Base-by-base conservation (phyloP, 2,329 filamentous ascomycete genomes). In the Epichloe sibirici region DNA sequence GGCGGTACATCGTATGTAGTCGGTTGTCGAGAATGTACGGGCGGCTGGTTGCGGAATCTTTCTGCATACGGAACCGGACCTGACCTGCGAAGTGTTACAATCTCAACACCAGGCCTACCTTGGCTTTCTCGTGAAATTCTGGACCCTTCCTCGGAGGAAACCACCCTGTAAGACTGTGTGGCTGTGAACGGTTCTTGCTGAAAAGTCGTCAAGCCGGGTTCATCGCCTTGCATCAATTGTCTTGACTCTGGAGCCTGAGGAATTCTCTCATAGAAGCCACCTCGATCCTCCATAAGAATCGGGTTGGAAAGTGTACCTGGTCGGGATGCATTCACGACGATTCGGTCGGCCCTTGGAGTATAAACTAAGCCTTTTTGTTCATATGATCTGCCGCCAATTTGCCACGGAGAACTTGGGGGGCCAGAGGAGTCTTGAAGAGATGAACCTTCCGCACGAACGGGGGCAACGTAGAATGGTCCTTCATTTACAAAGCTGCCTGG, bases 211-310 rank as follows among this genome's bases (percentile, higher is more conserved):
- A n/a, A 39, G 15, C 37, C 23, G 21, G n/a, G 12, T n/a, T 51
- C 46, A 39, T 51, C 21, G 17, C 28, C 28, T 31, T 51, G 51
- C n/a, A 42, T 17, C 8, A 37, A 23, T 25, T 8, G 8, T 31
- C 21, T 51, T 43, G 51, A 39, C 23, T 51, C 48, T 25, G 34
- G 42, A 2, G 38, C 34, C 31, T 51, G 9, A 25, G 51, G 55
- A 38, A 69, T 60, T 52, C 64, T 66, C 55, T 68, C 68, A 55
- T 60, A 67, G 51, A 69, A 69, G 15, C 66, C 66, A 52, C 66
- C 67, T 34, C 67, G 63, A 57, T 71, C 66, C 55, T 71, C 67
- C 68, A 72, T 71, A 56, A 69, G 51, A 46, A 70, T 62, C 17
- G 65, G 65, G 23, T 63, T 65, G n/a, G 59, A 59, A 40, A 61